Evolutionary conservation across 1,284 basidiomycete species (phyloP), one percentile per base, ranked within the genome.

Genomic region (Ceratobasidium sp.): DNA sequence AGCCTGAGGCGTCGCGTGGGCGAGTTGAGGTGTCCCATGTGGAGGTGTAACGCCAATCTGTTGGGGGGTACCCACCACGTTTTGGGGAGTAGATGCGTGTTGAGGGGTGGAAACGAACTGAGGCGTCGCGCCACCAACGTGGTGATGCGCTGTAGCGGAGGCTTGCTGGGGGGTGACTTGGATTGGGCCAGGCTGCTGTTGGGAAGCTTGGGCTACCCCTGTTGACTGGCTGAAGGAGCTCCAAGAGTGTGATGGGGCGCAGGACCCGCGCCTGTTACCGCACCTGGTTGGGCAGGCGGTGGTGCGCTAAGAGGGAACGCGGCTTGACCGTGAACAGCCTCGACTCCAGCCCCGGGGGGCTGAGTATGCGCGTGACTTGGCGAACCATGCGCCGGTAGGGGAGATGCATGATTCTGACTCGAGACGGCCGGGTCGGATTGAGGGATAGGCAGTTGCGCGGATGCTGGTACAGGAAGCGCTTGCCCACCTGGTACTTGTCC

Each of bases 1-100:
- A n/a, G 50, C 29, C 20, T 65, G 62, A 20, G 62, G 62, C 2
- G 62, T 65, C 12, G 47, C 31, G 2, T 49, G 34, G 8, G 49
- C 49, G 25, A 40, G 60, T 35, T 64, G 60, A 25, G 60, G 60
- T 20, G 60, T 64, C 17, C 60, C 60, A 15, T 49, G 31, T 31
- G 38, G 45, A 20, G 45, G 45, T 20, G 45, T 47, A 7, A 47
- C 17, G n/a, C 42, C 38, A 12, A 45, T 27, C 13, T 62, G 58
- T 25, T 64, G 60, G n/a, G 60, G 60, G 0, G 60, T 64, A 34
- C 45, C 31, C 1, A 34, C 45, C 10, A 38, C 60, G 25, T 64
- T 47, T 43, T 65, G 62, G 38, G 47, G 58, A 5, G 58, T 35
- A 38, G 43, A n/a, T 12, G 13, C 3, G 31, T 8, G 22, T 12